Percentiles rank a stretch among this genome's conserved stretches.
Evolutionary conservation across 192 early-diverging fungal species (phyloP).

Genomic region (Kickxella alabastrina): DNA sequence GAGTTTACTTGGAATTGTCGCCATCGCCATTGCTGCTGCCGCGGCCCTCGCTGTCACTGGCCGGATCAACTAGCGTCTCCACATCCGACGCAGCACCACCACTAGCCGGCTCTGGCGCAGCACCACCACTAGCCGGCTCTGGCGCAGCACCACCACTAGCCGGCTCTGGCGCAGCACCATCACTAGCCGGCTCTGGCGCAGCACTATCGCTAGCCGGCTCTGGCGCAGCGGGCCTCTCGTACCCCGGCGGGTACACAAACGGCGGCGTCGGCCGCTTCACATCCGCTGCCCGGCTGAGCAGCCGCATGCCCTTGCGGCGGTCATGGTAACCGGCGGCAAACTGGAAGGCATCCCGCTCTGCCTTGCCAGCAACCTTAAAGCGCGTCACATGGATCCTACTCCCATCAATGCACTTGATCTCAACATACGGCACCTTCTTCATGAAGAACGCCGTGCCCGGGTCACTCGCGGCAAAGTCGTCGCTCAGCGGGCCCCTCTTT

Average conservation of each 20-base stretch:
- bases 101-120: too few species aligned
- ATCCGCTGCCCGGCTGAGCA: slow-evolving; percentile 7
- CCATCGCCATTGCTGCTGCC: too few species aligned
- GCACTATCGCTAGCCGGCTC: too few species aligned
- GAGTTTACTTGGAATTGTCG: too few species aligned
- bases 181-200: too few species aligned
- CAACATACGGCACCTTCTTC: slow-evolving; percentile 24
- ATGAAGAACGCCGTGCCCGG: slow-evolving; percentile 18
- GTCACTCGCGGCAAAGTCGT: slow-evolving; percentile 7
- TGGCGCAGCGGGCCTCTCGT: slow-evolving; percentile 6
- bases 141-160: too few species aligned
- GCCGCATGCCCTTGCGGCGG: slow-evolving; percentile 8
- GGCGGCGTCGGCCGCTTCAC: slow-evolving; percentile 13
- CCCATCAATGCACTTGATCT: slow-evolving; percentile 32
- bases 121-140: too few species aligned
- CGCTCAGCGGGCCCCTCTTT: slow-evolving; percentile 4
- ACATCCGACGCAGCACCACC: too few species aligned
- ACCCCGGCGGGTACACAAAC: slow-evolving; percentile 23
- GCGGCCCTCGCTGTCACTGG: too few species aligned
- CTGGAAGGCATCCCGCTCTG: slow-evolving; percentile 18
- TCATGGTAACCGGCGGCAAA: slow-evolving; percentile 31
- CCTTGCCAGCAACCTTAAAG: slow-evolving; percentile 29
- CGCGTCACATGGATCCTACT: slow-evolving; percentile 23
- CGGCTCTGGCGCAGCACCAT: too few species aligned
- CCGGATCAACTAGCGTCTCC: too few species aligned